Evolutionary conservation across 768 basidiomycete species (phyloP).

Genomic region (Sistotremastrum suecicum): DNA sequence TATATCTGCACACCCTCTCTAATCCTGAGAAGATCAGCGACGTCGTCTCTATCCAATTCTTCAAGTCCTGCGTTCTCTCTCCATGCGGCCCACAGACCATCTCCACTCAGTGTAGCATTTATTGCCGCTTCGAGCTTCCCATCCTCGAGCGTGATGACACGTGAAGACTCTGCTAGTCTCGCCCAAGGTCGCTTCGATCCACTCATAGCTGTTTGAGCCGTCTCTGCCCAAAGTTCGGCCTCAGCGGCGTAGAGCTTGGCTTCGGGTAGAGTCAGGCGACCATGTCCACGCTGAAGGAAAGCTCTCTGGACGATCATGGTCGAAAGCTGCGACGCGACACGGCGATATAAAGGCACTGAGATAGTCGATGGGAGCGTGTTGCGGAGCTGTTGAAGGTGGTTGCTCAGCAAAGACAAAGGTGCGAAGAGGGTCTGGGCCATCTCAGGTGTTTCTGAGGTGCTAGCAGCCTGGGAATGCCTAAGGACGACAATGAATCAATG

Average conservation of each 20-base stretch:
- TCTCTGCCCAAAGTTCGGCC: constrained; percentile 73
- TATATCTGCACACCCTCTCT: constrained; percentile 17
- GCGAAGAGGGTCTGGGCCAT: constrained; percentile 61
- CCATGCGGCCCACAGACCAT: constrained; percentile 37
- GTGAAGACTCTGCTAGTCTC: constrained; percentile 51
- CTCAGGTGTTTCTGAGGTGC: constrained; percentile 20
- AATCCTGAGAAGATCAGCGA: constrained; percentile 36
- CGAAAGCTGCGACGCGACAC: constrained; percentile 52
- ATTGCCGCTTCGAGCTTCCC: constrained; percentile 32
- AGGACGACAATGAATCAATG: neutral
- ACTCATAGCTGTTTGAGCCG: constrained; percentile 47
- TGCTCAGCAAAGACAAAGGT: constrained; percentile 67
- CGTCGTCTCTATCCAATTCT: constrained; percentile 51
- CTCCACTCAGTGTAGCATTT: constrained; percentile 3
- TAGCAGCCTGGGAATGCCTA: constrained; percentile 15
- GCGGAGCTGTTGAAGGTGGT: constrained; percentile 59
- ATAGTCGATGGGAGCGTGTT: constrained; percentile 43
- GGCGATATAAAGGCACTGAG: constrained; percentile 57
- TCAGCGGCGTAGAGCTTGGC: constrained; percentile 55
- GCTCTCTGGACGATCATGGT: constrained; percentile 75
- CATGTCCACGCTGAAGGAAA: constrained; percentile 62
- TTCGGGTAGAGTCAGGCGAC: constrained; percentile 39
- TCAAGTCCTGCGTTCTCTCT: constrained; percentile 44
- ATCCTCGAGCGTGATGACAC: constrained; percentile 59
- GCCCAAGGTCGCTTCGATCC: constrained; percentile 25